Evolutionary conservation across 345 rosid genomes (phyloP).

Genomic region (Lepidium aucheri): DNA sequence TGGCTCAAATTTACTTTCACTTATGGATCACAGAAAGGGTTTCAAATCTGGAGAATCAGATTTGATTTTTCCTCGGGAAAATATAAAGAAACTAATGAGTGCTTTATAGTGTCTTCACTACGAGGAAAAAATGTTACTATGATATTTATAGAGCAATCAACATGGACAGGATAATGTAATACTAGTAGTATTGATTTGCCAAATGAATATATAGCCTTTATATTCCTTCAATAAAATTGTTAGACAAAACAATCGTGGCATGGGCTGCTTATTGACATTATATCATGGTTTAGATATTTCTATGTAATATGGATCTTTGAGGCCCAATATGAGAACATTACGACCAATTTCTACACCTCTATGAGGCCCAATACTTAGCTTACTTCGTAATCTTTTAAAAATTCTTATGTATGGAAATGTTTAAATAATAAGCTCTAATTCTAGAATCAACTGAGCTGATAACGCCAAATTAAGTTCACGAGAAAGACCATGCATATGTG

Average conservation of each 20-base stretch:
- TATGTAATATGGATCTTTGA: not conserved
- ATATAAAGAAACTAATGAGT: not conserved
- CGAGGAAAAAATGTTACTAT: not conserved
- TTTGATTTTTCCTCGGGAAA: not conserved
- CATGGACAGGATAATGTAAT: no score
- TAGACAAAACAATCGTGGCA: not conserved
- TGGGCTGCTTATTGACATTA: not conserved
- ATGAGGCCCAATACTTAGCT: not conserved
- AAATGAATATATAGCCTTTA: no score
- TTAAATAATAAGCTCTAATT: no score
- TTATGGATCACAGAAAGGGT: not conserved
- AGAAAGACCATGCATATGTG: slow-evolving; percentile 2
- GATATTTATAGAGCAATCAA: not conserved
- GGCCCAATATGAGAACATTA: not conserved
- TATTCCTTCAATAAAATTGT: no score
- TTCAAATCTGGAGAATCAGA: not conserved
- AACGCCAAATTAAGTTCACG: slow-evolving; percentile 1
- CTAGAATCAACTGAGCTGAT: not conserved
- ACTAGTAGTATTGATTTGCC: no score
- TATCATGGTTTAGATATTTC: not conserved
- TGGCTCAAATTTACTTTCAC: not conserved
- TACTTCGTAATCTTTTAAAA: not conserved
- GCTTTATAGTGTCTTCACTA: not conserved
- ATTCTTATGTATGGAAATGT: not conserved
- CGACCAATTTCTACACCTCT: not conserved